Base-by-base conservation (phyloP, 2,329 filamentous ascomycete genomes). In the Ophiostoma sp. region DNA sequence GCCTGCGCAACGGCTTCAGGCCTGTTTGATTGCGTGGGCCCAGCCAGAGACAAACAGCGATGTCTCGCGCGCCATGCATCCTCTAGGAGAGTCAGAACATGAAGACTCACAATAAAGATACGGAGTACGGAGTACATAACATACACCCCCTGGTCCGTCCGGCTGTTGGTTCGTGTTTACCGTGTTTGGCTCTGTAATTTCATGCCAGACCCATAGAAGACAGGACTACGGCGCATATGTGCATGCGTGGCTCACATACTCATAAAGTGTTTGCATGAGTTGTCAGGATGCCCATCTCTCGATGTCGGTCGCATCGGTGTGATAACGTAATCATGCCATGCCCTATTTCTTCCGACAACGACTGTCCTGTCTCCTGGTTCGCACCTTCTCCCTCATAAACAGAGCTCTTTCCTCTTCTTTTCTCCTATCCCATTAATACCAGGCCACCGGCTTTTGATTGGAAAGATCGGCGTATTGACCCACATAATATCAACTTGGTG, bases 381-480 rank as follows among this genome's bases (percentile, higher is more conserved):
- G 49, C 49, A 55, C 49, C 49, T 55, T 55, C 49, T 16, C 12
- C 14, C 18, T 27, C 18, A 12, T 12, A 45, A 45, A 27, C 49
- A 27, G 18, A n/a, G 49, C 49, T 55, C 18, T 27, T 55, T n/a
- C 49, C 49, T 55, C 49, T 27, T 27, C 49, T 55, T 11, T 55
- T 7, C n/a, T 27, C n/a, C 49, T 18, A 52, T 52, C 7, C 9
- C 45, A 47, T 47, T 27, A 27, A 47, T 14, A 11, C 45, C 14
- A 16, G 45, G 16, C 12, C 16, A 12, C 45, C 12, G 7, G 9
- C 12, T 52, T 8, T 36, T 65, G 45, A 65, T 67, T 67, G 49
- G 60, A 42, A 27, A 41, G 45, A 64, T 63, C 55, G 38, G 36
- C 49, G 68, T 66, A 67, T 67, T 65, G 68, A 67, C 68, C 68